Percentiles rank a stretch among this genome's conserved stretches.
phyloP scores from a whole-genome alignment of 257 asterid species.

The Ajuga chamaepitys region DNA sequence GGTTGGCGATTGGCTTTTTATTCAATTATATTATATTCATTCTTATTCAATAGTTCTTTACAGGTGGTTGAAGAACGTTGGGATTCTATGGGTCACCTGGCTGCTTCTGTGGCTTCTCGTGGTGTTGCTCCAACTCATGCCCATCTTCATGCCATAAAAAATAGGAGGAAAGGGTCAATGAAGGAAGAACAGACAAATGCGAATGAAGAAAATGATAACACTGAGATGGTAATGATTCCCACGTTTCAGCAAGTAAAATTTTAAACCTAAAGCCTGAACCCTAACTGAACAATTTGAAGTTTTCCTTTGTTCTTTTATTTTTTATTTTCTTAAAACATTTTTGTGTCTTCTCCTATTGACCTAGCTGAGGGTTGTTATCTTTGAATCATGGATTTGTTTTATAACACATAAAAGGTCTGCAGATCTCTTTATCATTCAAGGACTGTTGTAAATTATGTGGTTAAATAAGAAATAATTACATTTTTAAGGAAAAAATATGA shows the following conservation, averaged over 20 bases:
- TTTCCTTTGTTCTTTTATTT: not conserved
- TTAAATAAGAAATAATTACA: not conserved
- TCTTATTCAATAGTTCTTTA: not conserved
- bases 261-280: not conserved
- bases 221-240: conserved; percentile 42
- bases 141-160: conserved; percentile 77
- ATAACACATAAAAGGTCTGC: too few relatives aligned
- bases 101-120: conserved; percentile 80
- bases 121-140: conserved; percentile 77
- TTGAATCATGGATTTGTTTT: too few relatives aligned
- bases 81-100: conserved; percentile 83
- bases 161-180: conserved; percentile 45
- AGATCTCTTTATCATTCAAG: too few relatives aligned
- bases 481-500: not conserved
- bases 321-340: not conserved
- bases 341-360: not conserved
- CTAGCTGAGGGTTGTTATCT: not conserved
- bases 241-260: not conserved
- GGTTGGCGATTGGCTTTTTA: not conserved
- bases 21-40: conserved; percentile 3
- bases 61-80: conserved; percentile 96
- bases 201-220: conserved; percentile 27
- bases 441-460: too few relatives aligned
- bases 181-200: conserved; percentile 35
- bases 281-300: not conserved